phyloP scores from a whole-genome alignment of 495 filamentous ascomycete genomes.

The Lindgomyces ingoldianus region DNA sequence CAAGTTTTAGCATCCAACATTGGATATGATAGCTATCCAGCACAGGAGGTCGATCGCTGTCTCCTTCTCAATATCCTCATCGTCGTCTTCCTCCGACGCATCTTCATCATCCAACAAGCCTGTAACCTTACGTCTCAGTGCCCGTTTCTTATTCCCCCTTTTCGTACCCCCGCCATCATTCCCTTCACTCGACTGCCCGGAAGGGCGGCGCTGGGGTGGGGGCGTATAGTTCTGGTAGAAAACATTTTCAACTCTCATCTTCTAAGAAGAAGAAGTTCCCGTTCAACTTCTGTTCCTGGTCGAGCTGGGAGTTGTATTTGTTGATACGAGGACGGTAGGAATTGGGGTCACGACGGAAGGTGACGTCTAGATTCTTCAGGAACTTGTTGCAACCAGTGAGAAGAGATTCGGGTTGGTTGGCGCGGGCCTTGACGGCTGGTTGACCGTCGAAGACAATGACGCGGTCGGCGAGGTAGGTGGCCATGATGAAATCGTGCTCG shows the following conservation, averaged over 20 bases:
- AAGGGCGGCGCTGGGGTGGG: constrained; percentile 39
- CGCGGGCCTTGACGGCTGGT: constrained; percentile 82
- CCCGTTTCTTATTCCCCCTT: constrained; percentile 46
- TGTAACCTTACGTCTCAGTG: constrained; percentile 36
- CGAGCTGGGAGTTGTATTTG: constrained; percentile 90
- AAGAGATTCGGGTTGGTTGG: constrained; percentile 86
- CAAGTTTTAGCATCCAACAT: not conserved
- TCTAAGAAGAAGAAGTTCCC: constrained; percentile 99
- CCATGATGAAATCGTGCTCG: constrained; percentile 99
- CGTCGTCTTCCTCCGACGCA: constrained; percentile 54
- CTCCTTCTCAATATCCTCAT: constrained; percentile 47
- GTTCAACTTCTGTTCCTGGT: constrained; percentile 91
- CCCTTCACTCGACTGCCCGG: constrained; percentile 40
- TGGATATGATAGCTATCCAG: no score
- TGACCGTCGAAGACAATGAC: constrained; percentile 98
- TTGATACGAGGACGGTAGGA: constrained; percentile 97
- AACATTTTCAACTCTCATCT: constrained; percentile 77
- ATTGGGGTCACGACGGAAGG: constrained; percentile 95
- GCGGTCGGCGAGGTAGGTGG: constrained; percentile 92
- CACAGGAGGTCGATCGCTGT: constrained; percentile 51
- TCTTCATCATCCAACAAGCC: constrained; percentile 50
- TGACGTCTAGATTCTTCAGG: constrained; percentile 92
- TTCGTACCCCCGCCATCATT: constrained; percentile 50
- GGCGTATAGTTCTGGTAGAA: constrained; percentile 51
- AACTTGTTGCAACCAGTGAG: constrained; percentile 97